Percentiles rank a stretch among this genome's conserved stretches.
phyloP scores from a whole-genome alignment of 192 early-diverging fungal species.

The Entomortierella beljakovae region DNA sequence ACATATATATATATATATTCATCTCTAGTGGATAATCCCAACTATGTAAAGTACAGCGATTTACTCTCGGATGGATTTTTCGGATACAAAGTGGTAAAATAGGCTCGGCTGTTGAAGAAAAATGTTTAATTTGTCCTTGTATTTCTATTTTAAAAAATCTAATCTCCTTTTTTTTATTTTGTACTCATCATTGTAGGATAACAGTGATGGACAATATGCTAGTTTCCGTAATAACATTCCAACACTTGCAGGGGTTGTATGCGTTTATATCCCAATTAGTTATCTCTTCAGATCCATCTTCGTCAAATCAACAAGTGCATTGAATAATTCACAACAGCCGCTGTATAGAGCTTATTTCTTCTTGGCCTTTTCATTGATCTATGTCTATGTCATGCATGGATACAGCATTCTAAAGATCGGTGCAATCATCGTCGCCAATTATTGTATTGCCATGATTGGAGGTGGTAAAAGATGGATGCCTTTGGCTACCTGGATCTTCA shows the following conservation, averaged over 20 bases:
- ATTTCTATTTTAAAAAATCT: not conserved
- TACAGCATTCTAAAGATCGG: conserved; percentile 82
- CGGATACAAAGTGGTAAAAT: conserved; percentile 47
- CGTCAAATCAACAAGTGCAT: conserved; percentile 21
- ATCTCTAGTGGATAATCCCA: conserved; percentile 33
- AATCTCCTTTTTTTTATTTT: not conserved
- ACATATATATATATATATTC: not conserved
- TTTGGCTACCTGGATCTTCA: conserved; percentile 83
- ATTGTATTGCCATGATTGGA: conserved; percentile 64
- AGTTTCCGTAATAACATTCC: conserved; percentile 75
- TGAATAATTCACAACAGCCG: conserved; percentile 13
- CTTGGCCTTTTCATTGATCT: conserved; percentile 68
- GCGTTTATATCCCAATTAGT: conserved; percentile 61
- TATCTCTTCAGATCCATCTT: conserved; percentile 55
- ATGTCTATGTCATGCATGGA: conserved; percentile 80
- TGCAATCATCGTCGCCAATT: conserved; percentile 73
- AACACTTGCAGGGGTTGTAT: conserved; percentile 59
- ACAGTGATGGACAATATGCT: conserved; percentile 77
- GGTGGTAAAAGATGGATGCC: conserved; percentile 71
- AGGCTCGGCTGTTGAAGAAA: not conserved
- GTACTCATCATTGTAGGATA: conserved; percentile 62
- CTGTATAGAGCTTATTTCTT: conserved; percentile 62
- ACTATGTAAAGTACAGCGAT: conserved; percentile 45
- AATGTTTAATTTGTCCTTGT: not conserved
- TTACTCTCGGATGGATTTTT: conserved; percentile 48